phyloP scores from a whole-genome alignment of 2,329 filamentous ascomycete genomes.

The Ophiostoma angusticollis region DNA sequence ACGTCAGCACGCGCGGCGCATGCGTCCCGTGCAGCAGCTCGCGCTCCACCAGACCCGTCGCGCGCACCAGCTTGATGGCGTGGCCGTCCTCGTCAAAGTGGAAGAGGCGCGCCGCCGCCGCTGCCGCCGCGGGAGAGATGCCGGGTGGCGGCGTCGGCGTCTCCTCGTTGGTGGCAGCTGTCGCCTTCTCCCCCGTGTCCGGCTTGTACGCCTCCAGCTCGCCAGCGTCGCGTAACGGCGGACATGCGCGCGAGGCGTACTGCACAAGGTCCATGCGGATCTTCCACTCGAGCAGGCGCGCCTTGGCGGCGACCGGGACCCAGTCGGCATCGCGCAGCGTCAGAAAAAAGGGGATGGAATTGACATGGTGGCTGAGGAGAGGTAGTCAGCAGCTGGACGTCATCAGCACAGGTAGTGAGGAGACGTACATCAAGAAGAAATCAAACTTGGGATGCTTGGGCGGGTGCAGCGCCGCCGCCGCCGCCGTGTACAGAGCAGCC shows the following conservation, averaged over 20 bases:
- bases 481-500: conserved; percentile 35
- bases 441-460: conserved; percentile 61
- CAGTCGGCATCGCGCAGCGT: conserved; percentile 48
- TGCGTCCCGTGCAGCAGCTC: conserved; percentile 27
- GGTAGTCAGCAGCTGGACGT: neutral
- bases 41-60: conserved; percentile 48
- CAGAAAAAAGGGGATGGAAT: conserved; percentile 59
- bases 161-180: neutral
- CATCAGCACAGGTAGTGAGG: conserved; percentile 1
- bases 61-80: conserved; percentile 59
- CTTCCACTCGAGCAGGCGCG: conserved; percentile 69
- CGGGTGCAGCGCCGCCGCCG: conserved; percentile 47
- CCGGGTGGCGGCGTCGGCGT: conserved; percentile 16
- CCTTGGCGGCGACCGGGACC: conserved; percentile 47
- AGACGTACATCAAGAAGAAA: conserved; percentile 54
- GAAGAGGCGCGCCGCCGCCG: conserved; percentile 35
- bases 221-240: conserved; percentile 38
- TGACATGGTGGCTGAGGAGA: conserved; percentile 58
- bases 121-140: conserved; percentile 32
- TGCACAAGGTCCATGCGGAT: conserved; percentile 59
- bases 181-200: neutral
- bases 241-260: conserved; percentile 57
- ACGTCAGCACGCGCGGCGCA: conserved; percentile 37
- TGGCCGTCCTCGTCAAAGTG: conserved; percentile 64
- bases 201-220: conserved; percentile 1